Evolutionary conservation across 2,329 filamentous ascomycete species (phyloP).

Genomic region (Penicillium sp.): DNA sequence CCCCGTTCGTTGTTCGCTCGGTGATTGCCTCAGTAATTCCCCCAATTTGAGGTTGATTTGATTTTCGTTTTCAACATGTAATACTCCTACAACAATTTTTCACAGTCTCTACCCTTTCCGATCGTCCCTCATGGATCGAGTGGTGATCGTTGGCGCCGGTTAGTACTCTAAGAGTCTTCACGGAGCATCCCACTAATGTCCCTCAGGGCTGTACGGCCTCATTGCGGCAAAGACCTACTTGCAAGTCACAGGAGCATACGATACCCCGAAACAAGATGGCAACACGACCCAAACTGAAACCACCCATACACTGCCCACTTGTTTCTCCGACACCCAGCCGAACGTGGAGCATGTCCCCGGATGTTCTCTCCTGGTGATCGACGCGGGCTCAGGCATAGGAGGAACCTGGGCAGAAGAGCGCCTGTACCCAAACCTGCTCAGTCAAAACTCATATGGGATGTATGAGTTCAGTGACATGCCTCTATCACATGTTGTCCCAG

Average conservation of each 20-base stretch:
- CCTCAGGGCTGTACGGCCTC: constrained; percentile 35
- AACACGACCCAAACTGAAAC: neutral
- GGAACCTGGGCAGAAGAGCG: constrained; percentile 38
- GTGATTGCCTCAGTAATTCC: too few relatives aligned
- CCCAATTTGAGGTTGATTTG: neutral
- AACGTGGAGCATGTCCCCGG: constrained; percentile 1
- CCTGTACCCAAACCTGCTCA: constrained; percentile 37
- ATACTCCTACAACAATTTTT: neutral
- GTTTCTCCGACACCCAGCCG: constrained; percentile 17
- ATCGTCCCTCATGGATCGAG: constrained; percentile 24
- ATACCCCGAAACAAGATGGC: neutral
- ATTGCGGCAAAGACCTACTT: constrained; percentile 40
- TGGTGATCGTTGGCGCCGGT: constrained; percentile 33
- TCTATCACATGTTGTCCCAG: constrained; percentile 25
- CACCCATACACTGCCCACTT: constrained; percentile 11
- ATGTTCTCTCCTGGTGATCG: constrained; percentile 33
- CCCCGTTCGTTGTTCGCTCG: neutral
- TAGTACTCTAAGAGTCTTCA: neutral
- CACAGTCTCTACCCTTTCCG: neutral
- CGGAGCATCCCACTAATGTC: constrained; percentile 7
- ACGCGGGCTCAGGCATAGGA: constrained; percentile 33
- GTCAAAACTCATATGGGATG: constrained; percentile 38
- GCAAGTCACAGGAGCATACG: constrained; percentile 29
- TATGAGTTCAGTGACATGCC: constrained; percentile 39
- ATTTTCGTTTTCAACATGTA: neutral